phyloP scores from a whole-genome alignment of 2,329 filamentous ascomycete genomes.

The Claviceps sp. region DNA sequence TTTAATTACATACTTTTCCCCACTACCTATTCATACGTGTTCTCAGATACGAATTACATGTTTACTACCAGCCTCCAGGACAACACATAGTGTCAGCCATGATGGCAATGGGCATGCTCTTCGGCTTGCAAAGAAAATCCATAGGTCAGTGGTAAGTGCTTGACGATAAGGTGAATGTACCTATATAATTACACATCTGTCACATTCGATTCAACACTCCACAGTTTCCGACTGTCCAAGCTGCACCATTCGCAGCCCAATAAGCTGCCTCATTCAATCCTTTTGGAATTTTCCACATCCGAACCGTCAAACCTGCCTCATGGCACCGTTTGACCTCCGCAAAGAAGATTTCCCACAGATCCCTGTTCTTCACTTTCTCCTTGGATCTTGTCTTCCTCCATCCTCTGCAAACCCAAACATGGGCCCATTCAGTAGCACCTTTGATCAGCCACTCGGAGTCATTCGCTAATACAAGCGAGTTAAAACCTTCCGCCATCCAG shows the following conservation, averaged over 20 bases:
- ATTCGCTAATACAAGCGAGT: not conserved
- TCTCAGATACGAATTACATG: too few species aligned
- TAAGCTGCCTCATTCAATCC: not conserved
- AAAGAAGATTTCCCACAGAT: not conserved
- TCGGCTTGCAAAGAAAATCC: too few species aligned
- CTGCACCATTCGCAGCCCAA: not conserved
- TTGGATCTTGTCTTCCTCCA: not conserved
- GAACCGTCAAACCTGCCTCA: not conserved
- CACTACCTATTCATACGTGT: too few species aligned
- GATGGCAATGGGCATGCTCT: too few species aligned
- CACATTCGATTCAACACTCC: not conserved
- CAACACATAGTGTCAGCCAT: too few species aligned
- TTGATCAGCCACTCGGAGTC: not conserved
- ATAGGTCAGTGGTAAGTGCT: too few species aligned
- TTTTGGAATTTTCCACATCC: not conserved
- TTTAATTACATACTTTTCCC: too few species aligned
- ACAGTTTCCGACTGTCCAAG: not conserved
- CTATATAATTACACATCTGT: too few species aligned
- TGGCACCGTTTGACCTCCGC: not conserved
- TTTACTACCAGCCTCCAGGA: too few species aligned
- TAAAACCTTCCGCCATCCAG: not conserved
- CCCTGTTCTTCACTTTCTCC: not conserved
- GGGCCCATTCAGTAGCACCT: not conserved
- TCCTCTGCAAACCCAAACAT: not conserved
- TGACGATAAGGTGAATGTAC: too few species aligned